phyloP scores from a whole-genome alignment of 2,329 filamentous ascomycete genomes.

The Sporothrix dimorphospora region DNA sequence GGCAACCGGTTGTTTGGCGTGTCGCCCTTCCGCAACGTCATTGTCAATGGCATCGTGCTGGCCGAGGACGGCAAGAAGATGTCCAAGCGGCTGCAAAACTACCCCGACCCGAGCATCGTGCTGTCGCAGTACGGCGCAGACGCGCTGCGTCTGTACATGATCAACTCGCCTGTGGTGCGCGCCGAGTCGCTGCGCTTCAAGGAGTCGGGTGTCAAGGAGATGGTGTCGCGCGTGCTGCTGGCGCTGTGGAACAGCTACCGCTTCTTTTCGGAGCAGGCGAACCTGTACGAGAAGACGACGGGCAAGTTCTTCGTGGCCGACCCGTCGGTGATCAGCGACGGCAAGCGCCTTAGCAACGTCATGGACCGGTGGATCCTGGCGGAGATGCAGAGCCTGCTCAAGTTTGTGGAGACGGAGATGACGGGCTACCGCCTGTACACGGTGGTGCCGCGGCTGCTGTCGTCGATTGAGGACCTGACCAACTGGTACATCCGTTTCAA shows the following conservation, averaged over 20 bases:
- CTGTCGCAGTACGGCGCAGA: constrained; percentile 91
- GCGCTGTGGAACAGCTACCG: constrained; percentile 97
- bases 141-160: constrained; percentile 90
- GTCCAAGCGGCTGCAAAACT: constrained; percentile 96
- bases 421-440: constrained; percentile 69
- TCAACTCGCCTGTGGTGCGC: constrained; percentile 93
- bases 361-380: constrained; percentile 97
- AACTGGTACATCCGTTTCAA: constrained; percentile 99
- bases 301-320: constrained; percentile 78
- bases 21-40: constrained; percentile 76
- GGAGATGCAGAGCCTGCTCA: constrained; percentile 84
- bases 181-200: constrained; percentile 91
- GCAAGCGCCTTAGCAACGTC: constrained; percentile 64
- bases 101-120: constrained; percentile 81
- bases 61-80: constrained; percentile 85
- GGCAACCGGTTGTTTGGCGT: constrained; percentile 71
- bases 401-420: constrained; percentile 95
- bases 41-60: constrained; percentile 59
- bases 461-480: constrained; percentile 79
- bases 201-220: constrained; percentile 89
- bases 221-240: constrained; percentile 86
- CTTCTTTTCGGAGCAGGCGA: constrained; percentile 89
- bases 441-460: constrained; percentile 81
- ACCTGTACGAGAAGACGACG: constrained; percentile 83
- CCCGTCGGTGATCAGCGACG: constrained; percentile 53